These are phyloP conservation scores for Syncephalastrum monosporum DNA, from an alignment of 371 early-diverging fungal genomes.

Conservation along the genomic window DNA sequence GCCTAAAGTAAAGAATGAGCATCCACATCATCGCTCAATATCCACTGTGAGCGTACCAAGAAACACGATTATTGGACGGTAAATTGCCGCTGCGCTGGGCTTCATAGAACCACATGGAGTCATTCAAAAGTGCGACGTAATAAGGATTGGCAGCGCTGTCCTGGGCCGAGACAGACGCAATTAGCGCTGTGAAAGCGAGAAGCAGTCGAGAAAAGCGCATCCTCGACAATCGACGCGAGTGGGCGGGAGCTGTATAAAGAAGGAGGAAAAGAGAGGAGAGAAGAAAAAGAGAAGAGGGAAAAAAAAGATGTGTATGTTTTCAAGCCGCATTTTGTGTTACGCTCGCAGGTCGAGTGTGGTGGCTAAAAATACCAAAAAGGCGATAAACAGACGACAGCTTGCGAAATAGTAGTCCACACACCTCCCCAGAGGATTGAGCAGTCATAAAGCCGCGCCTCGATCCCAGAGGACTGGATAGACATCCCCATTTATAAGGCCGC, in stretches of 20 bases:
- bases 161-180: not conserved
- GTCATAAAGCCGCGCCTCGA: too few species aligned
- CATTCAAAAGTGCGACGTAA: conserved; percentile 34
- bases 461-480: too few species aligned
- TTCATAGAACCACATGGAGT: conserved; percentile 55
- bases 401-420: too few species aligned
- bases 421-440: too few species aligned
- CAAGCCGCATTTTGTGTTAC: not conserved
- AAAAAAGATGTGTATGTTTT: conserved; percentile 5
- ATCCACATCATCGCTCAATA: too few species aligned
- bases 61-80: conserved; percentile 42
- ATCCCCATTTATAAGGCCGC: too few species aligned
- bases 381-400: too few species aligned
- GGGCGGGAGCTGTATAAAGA: not conserved
- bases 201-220: not conserved
- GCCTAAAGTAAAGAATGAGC: conserved; percentile 21
- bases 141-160: conserved; percentile 15
- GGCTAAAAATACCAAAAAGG: too few species aligned
- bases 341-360: too few species aligned
- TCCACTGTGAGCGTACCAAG: conserved; percentile 26
- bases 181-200: not conserved
- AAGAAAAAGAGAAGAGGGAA: not conserved
- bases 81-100: conserved; percentile 56
- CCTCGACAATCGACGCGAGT: not conserved
- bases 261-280: not conserved